Evolutionary conservation across 306 rosid species (phyloP).

Genomic region (Citrullus mucosospermus): DNA sequence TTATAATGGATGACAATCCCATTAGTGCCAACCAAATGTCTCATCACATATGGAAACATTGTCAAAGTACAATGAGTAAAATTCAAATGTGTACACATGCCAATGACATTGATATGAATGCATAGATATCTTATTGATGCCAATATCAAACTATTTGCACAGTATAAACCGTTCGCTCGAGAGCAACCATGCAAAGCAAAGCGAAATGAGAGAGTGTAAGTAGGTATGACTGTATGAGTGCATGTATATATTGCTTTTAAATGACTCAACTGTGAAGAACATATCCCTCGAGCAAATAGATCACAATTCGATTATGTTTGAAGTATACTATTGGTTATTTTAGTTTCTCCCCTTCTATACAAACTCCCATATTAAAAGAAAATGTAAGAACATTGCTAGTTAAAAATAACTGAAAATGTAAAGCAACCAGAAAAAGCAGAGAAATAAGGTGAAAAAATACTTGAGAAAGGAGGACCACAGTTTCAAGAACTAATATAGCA

Average conservation of each 20-base stretch:
- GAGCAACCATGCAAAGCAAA: background rate
- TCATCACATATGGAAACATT: background rate
- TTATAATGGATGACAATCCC: conserved; percentile 1
- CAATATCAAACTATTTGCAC: background rate
- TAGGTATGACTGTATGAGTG: background rate
- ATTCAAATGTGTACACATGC: background rate
- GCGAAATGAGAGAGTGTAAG: background rate
- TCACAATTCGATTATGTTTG: background rate
- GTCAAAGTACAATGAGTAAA: background rate
- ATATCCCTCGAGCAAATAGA: background rate
- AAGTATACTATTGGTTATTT: background rate
- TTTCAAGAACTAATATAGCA: background rate
- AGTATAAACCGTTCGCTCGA: background rate
- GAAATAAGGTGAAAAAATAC: background rate
- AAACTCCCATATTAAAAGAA: background rate
- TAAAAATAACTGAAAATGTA: background rate
- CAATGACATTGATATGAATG: background rate
- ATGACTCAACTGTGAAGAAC: background rate
- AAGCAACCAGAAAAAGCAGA: background rate
- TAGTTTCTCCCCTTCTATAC: background rate
- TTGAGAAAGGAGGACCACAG: background rate
- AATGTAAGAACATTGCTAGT: background rate
- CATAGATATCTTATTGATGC: background rate
- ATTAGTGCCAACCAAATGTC: background rate
- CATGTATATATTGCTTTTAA: background rate